These are phyloP conservation scores for Talaromyces sp. DNA, from an alignment of 2,329 filamentous ascomycete species.

Conservation along the genomic window DNA sequence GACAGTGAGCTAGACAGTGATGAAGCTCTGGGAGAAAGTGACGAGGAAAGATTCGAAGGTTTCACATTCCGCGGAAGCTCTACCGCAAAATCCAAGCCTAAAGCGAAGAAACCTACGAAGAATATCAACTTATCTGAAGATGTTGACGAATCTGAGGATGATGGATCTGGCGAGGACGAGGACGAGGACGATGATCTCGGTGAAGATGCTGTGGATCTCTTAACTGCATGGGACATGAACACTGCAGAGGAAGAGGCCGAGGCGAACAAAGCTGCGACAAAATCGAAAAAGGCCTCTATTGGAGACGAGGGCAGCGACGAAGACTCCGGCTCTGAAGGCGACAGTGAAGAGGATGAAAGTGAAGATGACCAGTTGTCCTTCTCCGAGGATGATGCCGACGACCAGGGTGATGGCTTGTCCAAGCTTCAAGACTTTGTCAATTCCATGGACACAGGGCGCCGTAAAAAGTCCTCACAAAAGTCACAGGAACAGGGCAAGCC, in stretches of 20 bases:
- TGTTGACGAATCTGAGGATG: too few species aligned
- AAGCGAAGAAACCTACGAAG: constrained; percentile 32
- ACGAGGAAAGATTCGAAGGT: constrained; percentile 80
- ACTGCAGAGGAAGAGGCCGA: constrained; percentile 46
- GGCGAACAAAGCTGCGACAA: constrained; percentile 33
- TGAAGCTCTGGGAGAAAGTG: constrained; percentile 86
- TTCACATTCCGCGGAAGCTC: constrained; percentile 69
- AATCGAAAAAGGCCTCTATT: constrained; percentile 29
- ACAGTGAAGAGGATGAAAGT: constrained; percentile 47
- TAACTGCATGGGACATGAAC: constrained; percentile 63
- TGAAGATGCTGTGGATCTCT: constrained; percentile 65
- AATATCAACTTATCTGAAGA: constrained; percentile 44
- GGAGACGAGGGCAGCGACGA: constrained; percentile 34
- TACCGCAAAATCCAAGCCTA: constrained; percentile 42
- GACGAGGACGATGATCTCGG: constrained; percentile 66
- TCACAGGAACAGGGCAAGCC: constrained; percentile 64
- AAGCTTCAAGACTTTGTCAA: constrained; percentile 71
- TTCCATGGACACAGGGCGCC: constrained; percentile 56
- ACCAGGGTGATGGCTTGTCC: constrained; percentile 57
- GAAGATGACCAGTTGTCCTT: constrained; percentile 38
- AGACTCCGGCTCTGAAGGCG: constrained; percentile 48
- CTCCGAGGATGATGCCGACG: constrained; percentile 54
- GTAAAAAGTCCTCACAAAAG: constrained; percentile 36
- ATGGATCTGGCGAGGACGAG: too few species aligned
- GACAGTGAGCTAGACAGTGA: constrained; percentile 72